Conservation (phyloP, 148 eudicot genomes). For the Rhododendron simsii region DNA sequence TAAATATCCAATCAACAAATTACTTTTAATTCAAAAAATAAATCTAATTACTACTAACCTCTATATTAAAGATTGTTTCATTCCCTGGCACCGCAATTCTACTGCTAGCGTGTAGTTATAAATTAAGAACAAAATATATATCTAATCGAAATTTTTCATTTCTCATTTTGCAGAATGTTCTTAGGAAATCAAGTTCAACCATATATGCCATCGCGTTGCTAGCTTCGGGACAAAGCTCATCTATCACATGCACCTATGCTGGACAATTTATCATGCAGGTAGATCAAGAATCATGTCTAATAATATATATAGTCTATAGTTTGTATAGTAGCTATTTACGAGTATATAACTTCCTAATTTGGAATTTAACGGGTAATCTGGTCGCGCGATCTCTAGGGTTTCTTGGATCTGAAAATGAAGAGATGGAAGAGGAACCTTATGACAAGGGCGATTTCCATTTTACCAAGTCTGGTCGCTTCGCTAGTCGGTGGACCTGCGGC, state of each 20-base stretch:
- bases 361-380: background rate
- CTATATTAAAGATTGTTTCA: too few relatives aligned
- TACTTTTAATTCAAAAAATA: too few relatives aligned
- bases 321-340: background rate
- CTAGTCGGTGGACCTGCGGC: constrained; percentile 34
- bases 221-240: constrained; percentile 88
- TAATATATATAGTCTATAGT: background rate
- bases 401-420: constrained; percentile 36
- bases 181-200: constrained; percentile 63
- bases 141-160: too few relatives aligned
- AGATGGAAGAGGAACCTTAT: constrained; percentile 34
- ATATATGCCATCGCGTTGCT: constrained; percentile 65
- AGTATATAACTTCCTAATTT: background rate
- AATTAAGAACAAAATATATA: too few relatives aligned
- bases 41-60: too few relatives aligned
- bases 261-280: constrained; percentile 90
- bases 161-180: constrained; percentile 41
- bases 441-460: constrained; percentile 41
- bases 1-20: too few relatives aligned
- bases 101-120: too few relatives aligned
- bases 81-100: too few relatives aligned
- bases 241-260: constrained; percentile 87
- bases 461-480: constrained; percentile 36
- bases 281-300: background rate
- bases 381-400: constrained; percentile 22